These are phyloP conservation scores for Kodamaea restingae DNA, from an alignment of 805 yeast species.

Conservation along the genomic window DNA sequence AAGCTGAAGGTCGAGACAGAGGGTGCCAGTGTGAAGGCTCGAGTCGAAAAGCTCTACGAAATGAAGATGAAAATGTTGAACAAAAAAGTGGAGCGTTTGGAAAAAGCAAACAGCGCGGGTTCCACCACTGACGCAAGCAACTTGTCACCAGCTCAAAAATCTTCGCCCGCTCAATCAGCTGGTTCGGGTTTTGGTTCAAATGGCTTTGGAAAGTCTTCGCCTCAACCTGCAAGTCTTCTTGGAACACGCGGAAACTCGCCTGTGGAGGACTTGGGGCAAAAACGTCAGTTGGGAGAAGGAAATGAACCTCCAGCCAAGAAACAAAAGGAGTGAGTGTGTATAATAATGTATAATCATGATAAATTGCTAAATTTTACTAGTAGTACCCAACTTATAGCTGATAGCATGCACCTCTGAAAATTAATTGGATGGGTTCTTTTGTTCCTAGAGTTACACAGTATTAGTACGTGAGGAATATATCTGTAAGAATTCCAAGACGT, in stretches of 20 bases:
- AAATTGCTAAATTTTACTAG: no score
- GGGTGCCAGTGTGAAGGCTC: constrained; percentile 42
- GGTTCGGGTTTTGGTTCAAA: not conserved
- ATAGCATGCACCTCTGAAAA: no score
- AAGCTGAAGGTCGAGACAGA: constrained; percentile 14
- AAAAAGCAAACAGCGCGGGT: constrained; percentile 13
- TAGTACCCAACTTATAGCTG: no score
- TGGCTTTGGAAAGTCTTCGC: not conserved
- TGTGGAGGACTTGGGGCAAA: not conserved
- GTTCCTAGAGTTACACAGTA: no score
- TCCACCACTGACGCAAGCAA: no score
- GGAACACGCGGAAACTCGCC: not conserved
- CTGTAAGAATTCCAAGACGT: no score
- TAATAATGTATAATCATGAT: no score
- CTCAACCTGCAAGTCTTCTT: not conserved
- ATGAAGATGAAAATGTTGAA: constrained; percentile 54
- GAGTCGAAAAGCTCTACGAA: constrained; percentile 54
- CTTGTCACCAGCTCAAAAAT: not conserved
- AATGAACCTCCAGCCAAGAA: constrained; percentile 3
- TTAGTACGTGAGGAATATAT: no score
- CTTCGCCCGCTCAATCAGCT: not conserved
- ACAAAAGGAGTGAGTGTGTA: constrained; percentile 3
- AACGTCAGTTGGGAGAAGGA: constrained; percentile 4
- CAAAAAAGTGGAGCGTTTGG: constrained; percentile 50
- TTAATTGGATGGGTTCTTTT: no score